Conservation (phyloP, 2,329 filamentous ascomycete species). For the Phialemonium atrogriseum region DNA sequence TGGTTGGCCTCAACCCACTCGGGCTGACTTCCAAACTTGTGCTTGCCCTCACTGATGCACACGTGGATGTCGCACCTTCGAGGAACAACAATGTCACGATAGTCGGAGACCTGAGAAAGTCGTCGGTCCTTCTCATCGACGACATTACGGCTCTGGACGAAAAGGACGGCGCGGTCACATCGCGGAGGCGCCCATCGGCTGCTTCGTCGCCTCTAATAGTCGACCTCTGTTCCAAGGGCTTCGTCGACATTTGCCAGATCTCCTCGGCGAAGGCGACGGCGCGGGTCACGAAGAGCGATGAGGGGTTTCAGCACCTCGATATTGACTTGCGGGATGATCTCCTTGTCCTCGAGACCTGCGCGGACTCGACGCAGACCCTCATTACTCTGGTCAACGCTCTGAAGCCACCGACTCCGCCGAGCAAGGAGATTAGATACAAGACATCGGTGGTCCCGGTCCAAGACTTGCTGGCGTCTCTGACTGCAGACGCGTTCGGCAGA, state of each 20-base stretch:
- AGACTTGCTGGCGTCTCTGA: constrained; percentile 84
- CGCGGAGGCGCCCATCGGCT: constrained; percentile 24
- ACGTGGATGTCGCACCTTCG: constrained; percentile 59
- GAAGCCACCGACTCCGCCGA: constrained; percentile 74
- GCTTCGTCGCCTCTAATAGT: constrained; percentile 42
- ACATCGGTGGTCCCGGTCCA: constrained; percentile 80
- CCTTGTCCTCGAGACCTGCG: constrained; percentile 87
- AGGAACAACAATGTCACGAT: constrained; percentile 56
- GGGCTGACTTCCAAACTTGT: constrained; percentile 67
- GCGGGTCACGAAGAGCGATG: constrained; percentile 46
- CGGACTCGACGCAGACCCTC: constrained; percentile 92
- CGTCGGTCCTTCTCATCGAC: constrained; percentile 76
- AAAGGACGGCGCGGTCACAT: constrained; percentile 28
- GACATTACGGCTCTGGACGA: constrained; percentile 44
- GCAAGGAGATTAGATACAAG: constrained; percentile 74
- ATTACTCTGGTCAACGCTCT: constrained; percentile 72
- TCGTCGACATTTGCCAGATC: constrained; percentile 78
- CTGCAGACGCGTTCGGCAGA: constrained; percentile 69
- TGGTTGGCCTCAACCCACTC: constrained; percentile 77
- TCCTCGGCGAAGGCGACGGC: constrained; percentile 68
- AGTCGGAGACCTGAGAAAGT: constrained; percentile 64
- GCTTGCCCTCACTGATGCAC: constrained; percentile 70
- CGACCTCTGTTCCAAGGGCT: constrained; percentile 59
- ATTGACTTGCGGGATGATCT: constrained; percentile 80
- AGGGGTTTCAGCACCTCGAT: constrained; percentile 60